Conservation (phyloP, 176 grass and related monocot species). For the Triticum timopheevii region DNA sequence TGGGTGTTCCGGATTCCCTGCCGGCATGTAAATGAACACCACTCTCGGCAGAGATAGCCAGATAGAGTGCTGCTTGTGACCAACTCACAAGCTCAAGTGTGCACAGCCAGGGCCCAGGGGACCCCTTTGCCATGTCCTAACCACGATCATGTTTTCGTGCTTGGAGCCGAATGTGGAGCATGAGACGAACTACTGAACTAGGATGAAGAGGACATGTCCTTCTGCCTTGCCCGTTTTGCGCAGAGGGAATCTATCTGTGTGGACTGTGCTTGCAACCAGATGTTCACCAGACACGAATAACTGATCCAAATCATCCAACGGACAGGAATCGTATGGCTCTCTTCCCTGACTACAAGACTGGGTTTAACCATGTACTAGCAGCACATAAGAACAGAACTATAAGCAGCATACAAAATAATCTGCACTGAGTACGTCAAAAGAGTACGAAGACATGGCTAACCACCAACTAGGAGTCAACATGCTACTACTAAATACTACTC, state of each 20-base stretch:
- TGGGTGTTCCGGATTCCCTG: not conserved
- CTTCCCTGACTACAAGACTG: not conserved
- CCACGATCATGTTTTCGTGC: constrained; percentile 22
- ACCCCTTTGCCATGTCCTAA: not conserved
- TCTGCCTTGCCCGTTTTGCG: not conserved
- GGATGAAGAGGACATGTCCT: not conserved
- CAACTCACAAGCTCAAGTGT: not conserved
- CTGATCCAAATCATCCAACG: not conserved
- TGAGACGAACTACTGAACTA: not conserved
- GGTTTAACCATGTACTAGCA: not conserved
- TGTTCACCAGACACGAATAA: not conserved
- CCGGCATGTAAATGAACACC: not conserved
- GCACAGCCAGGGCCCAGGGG: not conserved
- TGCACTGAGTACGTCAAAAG: not conserved
- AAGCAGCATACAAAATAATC: not conserved
- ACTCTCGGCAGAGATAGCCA: not conserved
- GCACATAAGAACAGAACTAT: not conserved
- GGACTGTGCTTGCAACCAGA: not conserved
- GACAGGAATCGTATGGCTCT: not conserved
- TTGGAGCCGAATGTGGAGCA: not conserved
- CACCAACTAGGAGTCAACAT: not conserved
- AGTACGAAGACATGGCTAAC: not conserved
- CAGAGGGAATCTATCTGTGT: not conserved
- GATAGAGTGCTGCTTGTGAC: not conserved
- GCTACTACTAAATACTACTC: not conserved